Evolutionary conservation across 2,329 filamentous ascomycete species (phyloP).

Genomic region (Fusarium coicis): DNA sequence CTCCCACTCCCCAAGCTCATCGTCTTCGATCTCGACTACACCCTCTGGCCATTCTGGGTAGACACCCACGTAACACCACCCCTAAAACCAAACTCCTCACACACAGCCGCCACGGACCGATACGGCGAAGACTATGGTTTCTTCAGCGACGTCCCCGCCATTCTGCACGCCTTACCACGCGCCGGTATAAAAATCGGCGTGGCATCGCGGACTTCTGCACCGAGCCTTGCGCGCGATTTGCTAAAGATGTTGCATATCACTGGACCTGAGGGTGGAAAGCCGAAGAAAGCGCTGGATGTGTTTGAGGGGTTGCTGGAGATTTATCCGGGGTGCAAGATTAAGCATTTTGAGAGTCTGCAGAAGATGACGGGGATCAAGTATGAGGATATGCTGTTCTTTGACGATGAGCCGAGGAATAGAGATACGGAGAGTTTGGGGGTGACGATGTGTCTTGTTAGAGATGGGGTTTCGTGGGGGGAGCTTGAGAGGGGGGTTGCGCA

Average conservation of each 20-base stretch:
- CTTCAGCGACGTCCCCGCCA: conserved; percentile 74
- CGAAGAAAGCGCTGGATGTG: conserved; percentile 63
- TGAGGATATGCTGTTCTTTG: conserved; percentile 94
- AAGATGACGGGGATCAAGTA: conserved; percentile 76
- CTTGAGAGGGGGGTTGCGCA: conserved; percentile 81
- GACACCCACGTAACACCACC: conserved; percentile 90
- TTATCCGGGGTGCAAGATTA: conserved; percentile 83
- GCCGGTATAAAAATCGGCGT: conserved; percentile 69
- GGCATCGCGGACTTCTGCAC: conserved; percentile 83
- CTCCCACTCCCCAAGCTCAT: conserved; percentile 83
- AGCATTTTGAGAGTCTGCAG: conserved; percentile 81
- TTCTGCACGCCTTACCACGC: conserved; percentile 68
- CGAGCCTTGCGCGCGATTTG: conserved; percentile 83
- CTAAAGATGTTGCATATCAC: conserved; percentile 75
- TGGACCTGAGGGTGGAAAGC: conserved; percentile 31
- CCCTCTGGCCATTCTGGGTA: conserved; percentile 98
- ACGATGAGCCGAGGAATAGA: conserved; percentile 87
- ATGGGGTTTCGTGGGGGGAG: conserved; percentile 81
- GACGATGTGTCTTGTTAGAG: conserved; percentile 82
- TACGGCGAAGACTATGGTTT: conserved; percentile 76
- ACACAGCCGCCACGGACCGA: conserved; percentile 61
- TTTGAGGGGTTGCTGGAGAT: conserved; percentile 73
- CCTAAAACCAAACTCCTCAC: conserved; percentile 61
- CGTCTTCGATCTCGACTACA: conserved; percentile 97
- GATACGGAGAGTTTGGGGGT: conserved; percentile 85